These are phyloP conservation scores for Yamadazyma kitorensis DNA, from an alignment of 805 yeast species.

Conservation along the genomic window DNA sequence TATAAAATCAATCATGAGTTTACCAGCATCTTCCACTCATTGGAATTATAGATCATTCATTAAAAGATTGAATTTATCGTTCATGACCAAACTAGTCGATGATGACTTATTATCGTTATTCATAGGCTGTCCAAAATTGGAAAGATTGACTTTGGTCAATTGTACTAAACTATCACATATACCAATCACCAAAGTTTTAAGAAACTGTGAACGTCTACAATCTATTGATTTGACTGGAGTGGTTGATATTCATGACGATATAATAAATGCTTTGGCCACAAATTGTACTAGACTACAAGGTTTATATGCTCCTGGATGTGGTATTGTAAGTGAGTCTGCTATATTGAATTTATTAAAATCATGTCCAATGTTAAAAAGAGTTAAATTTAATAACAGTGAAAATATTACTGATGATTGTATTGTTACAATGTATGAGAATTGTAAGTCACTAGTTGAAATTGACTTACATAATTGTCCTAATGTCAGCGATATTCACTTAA, in stretches of 20 bases:
- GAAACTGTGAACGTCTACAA: constrained; percentile 68
- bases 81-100: constrained; percentile 64
- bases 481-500: constrained; percentile 63
- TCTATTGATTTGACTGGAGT: constrained; percentile 87
- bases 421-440: constrained; percentile 57
- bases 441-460: constrained; percentile 82
- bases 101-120: constrained; percentile 62
- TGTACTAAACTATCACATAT: constrained; percentile 62
- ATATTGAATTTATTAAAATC: constrained; percentile 53
- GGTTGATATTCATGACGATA: constrained; percentile 58
- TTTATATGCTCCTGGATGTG: constrained; percentile 83
- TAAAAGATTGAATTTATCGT: constrained; percentile 75
- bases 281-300: constrained; percentile 83
- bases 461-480: constrained; percentile 82
- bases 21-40: constrained; percentile 46
- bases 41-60: constrained; percentile 70
- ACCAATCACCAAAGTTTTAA: constrained; percentile 61
- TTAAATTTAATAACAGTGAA: constrained; percentile 72
- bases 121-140: constrained; percentile 71
- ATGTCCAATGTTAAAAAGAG: constrained; percentile 77
- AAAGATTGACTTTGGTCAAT: constrained; percentile 80
- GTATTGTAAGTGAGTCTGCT: constrained; percentile 63
- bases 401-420: constrained; percentile 65
- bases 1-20: constrained; percentile 53
- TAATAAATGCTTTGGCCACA: constrained; percentile 63